phyloP scores from a whole-genome alignment of 2,329 filamentous ascomycete genomes.

The Sclerotinia minor region DNA sequence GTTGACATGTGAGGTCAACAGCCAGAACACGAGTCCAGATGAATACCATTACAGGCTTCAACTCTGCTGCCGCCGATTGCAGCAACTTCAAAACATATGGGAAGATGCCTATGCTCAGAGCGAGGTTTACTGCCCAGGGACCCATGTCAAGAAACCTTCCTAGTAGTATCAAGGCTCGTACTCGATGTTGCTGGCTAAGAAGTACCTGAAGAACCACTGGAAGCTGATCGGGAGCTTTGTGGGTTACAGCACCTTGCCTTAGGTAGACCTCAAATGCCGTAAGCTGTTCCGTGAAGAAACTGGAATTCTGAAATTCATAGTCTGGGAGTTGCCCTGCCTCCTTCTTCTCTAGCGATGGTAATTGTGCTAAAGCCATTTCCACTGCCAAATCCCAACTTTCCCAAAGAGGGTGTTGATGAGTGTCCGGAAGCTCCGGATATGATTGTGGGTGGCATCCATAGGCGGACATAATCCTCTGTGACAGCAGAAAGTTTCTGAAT shows the following conservation, averaged over 20 bases:
- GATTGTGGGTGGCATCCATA: conserved; percentile 96
- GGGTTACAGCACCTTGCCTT: conserved; percentile 75
- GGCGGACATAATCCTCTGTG: conserved; percentile 92
- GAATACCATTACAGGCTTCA: conserved; percentile 99
- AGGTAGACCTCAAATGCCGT: conserved; percentile 97
- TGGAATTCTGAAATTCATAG: conserved; percentile 94
- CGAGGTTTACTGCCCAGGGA: conserved; percentile 97
- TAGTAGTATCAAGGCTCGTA: conserved; percentile 85
- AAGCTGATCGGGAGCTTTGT: conserved; percentile 88
- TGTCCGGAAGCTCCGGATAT: conserved; percentile 87
- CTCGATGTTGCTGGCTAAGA: conserved; percentile 89
- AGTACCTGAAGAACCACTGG: conserved; percentile 95
- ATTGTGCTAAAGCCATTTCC: conserved; percentile 87
- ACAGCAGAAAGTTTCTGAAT: conserved; percentile 92
- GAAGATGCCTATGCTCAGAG: conserved; percentile 96
- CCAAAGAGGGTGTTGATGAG: conserved; percentile 93
- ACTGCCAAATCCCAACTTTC: conserved; percentile 97
- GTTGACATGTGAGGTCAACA: conserved; percentile 90
- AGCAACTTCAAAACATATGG: conserved; percentile 97
- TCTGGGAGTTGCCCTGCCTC: conserved; percentile 61
- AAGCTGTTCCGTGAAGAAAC: conserved; percentile 95
- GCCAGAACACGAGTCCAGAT: conserved; percentile 97
- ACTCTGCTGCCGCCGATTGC: conserved; percentile 88
- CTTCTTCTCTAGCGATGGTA: conserved; percentile 80
- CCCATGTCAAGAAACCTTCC: conserved; percentile 93